Conservation (phyloP, 2,329 filamentous ascomycete species). For the Colletotrichum sp. region DNA sequence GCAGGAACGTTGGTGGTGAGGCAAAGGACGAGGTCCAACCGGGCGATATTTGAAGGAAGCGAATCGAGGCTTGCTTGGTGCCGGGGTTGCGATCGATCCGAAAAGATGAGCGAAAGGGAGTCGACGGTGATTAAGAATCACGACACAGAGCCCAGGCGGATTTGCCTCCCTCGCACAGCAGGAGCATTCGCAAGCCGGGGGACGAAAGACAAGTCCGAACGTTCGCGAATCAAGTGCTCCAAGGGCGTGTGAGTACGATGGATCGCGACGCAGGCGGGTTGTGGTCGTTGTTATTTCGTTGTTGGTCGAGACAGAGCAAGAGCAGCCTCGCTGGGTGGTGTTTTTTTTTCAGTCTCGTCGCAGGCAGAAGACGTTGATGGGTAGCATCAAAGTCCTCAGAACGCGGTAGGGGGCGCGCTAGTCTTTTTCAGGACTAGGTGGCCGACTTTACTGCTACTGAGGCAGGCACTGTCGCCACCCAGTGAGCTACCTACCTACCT, state of each 20-base stretch:
- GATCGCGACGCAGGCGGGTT: not conserved
- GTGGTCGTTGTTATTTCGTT: not conserved
- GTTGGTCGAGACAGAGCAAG: not conserved
- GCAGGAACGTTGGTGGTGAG: not conserved
- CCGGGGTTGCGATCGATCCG: constrained; percentile 8
- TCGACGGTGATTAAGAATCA: constrained; percentile 14
- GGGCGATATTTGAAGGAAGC: not conserved
- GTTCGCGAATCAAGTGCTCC: not conserved
- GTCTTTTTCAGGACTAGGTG: not conserved
- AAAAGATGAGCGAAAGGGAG: not conserved
- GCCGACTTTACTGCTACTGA: not conserved
- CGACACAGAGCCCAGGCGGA: constrained; percentile 14
- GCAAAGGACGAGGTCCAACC: not conserved
- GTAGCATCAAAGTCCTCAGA: not conserved
- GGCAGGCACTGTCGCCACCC: not conserved
- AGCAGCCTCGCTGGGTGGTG: not conserved
- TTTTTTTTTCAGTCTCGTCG: not conserved
- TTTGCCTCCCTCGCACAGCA: constrained; percentile 13
- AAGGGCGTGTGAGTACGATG: not conserved
- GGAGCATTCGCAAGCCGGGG: not conserved
- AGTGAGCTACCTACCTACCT: not conserved
- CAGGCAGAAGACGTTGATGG: not conserved
- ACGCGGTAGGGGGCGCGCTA: constrained; percentile 3
- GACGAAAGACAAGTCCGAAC: not conserved
- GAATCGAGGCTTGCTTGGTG: not conserved